Percentiles rank a stretch among this genome's conserved stretches.
phyloP scores from a whole-genome alignment of 345 rosid species.

The sweet orange (Citrus sinensis) region DNA sequence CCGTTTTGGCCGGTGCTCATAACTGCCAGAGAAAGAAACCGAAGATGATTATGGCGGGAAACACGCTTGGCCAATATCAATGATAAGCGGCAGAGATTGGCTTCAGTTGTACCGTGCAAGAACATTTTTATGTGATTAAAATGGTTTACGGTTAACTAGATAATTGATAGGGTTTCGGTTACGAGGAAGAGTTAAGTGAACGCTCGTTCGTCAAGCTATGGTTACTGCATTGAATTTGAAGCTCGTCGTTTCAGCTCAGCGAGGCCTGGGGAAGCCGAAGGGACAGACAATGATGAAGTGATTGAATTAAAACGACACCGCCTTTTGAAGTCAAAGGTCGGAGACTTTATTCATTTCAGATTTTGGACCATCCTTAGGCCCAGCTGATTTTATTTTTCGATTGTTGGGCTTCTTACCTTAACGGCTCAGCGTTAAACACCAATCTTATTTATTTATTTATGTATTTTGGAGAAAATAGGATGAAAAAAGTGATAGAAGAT shows the following conservation, averaged over 20 bases:
- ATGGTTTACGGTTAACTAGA: neutral
- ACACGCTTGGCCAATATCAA: too few species aligned
- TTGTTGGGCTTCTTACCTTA: neutral
- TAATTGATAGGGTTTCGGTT: neutral
- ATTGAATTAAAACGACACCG: neutral
- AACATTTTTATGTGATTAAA: neutral
- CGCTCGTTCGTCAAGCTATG: neutral
- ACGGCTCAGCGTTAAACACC: too few species aligned
- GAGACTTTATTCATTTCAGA: neutral
- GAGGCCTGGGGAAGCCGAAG: neutral
- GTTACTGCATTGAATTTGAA: neutral
- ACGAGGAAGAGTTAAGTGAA: neutral
- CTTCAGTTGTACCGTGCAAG: neutral
- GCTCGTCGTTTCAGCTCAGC: neutral
- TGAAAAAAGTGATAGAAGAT: too few species aligned
- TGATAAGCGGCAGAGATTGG: neutral
- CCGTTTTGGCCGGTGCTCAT: conserved; percentile 2
- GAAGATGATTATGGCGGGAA: conserved; percentile 14
- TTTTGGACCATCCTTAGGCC: neutral
- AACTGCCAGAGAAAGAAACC: neutral
- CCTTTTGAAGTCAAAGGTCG: neutral
- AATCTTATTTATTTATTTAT: too few species aligned
- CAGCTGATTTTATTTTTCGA: neutral
- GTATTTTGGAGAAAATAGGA: too few species aligned
- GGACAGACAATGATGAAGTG: neutral